A percentile compares a stretch with the other conserved stretches of the same genome.
Evolutionary conservation across 768 basidiomycete species (phyloP).

Genomic region (Trichaptum fuscoviolaceum): DNA sequence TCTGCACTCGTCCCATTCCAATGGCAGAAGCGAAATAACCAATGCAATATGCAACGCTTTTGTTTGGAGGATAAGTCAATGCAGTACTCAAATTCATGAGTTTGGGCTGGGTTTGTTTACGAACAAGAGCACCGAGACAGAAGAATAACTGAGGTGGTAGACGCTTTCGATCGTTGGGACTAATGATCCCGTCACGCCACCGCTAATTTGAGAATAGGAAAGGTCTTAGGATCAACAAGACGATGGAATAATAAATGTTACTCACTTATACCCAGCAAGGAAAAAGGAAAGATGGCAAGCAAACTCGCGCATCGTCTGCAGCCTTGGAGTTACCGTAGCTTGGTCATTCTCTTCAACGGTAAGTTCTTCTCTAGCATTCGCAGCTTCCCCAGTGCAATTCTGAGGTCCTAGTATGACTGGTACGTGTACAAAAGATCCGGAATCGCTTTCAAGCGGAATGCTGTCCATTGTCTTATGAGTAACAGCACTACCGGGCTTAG

Average conservation of each 20-base stretch:
- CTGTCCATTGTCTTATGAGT: not conserved
- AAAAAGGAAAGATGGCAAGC: slow-evolving; percentile 12
- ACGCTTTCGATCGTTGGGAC: slow-evolving; percentile 20
- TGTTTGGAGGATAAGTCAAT: not conserved
- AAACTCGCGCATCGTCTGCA: not conserved
- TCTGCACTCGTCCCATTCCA: slow-evolving; percentile 12
- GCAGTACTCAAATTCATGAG: not conserved
- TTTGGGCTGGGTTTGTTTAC: slow-evolving; percentile 10
- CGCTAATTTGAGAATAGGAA: slow-evolving; percentile 12
- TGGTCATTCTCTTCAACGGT: not conserved
- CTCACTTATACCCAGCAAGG: slow-evolving; percentile 25
- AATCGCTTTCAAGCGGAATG: not conserved
- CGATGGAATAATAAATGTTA: not conserved
- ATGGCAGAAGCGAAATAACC: slow-evolving; percentile 21
- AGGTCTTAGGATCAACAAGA: not conserved
- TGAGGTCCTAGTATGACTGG: not conserved
- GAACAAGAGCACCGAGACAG: slow-evolving; percentile 19
- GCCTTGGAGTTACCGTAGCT: not conserved
- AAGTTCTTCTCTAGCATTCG: not conserved
- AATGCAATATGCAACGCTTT: slow-evolving; percentile 11
- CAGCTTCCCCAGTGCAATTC: too few species aligned
- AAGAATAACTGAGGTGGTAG: slow-evolving; percentile 20
- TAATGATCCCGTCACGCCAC: slow-evolving; percentile 22
- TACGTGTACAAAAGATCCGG: not conserved
- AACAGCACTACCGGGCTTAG: too few species aligned